Conservation (phyloP, 1,284 basidiomycete species). For the Cutaneotrichosporon curvatum region DNA sequence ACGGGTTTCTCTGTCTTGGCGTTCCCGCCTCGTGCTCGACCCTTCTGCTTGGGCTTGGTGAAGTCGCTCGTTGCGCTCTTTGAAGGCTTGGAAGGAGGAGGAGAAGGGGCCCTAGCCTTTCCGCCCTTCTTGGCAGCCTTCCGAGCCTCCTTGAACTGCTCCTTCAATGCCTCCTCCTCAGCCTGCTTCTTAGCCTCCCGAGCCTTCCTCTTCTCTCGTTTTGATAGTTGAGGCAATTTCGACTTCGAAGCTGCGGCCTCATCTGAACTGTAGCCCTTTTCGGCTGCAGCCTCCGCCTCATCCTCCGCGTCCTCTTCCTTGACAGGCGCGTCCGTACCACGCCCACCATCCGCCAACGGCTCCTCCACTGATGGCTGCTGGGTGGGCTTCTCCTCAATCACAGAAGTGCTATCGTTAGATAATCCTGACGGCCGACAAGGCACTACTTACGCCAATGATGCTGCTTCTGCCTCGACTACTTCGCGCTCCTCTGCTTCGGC, state of each 20-base stretch:
- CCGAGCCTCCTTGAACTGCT: slow-evolving; percentile 24
- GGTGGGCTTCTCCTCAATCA: too few relatives aligned
- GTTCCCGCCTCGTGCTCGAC: slow-evolving; percentile 11
- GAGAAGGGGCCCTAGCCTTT: slow-evolving; percentile 2
- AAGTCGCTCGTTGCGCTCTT: slow-evolving; percentile 6
- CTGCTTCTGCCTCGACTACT: slow-evolving; percentile 9
- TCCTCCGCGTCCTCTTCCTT: too few relatives aligned
- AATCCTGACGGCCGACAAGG: too few relatives aligned
- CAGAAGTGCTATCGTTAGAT: too few relatives aligned
- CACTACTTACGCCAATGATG: slow-evolving; percentile 16
- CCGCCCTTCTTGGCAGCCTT: slow-evolving; percentile 26
- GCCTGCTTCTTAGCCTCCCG: slow-evolving; percentile 69
- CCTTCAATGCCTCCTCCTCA: slow-evolving; percentile 40
- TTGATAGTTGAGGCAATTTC: slow-evolving; percentile 53
- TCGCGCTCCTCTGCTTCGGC: slow-evolving; percentile 16
- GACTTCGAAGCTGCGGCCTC: too few relatives aligned
- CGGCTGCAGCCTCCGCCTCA: too few relatives aligned
- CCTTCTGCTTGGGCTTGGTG: slow-evolving; percentile 15
- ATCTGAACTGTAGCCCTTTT: too few relatives aligned
- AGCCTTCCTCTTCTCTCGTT: slow-evolving; percentile 71
- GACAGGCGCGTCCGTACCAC: too few relatives aligned
- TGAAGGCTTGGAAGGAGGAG: slow-evolving; percentile 6
- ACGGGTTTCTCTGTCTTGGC: slow-evolving; percentile 7
- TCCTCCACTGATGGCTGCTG: too few relatives aligned
- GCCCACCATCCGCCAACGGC: too few relatives aligned